Evolutionary conservation across 2,329 filamentous ascomycete species (phyloP).

Genomic region (Nemania abortiva): DNA sequence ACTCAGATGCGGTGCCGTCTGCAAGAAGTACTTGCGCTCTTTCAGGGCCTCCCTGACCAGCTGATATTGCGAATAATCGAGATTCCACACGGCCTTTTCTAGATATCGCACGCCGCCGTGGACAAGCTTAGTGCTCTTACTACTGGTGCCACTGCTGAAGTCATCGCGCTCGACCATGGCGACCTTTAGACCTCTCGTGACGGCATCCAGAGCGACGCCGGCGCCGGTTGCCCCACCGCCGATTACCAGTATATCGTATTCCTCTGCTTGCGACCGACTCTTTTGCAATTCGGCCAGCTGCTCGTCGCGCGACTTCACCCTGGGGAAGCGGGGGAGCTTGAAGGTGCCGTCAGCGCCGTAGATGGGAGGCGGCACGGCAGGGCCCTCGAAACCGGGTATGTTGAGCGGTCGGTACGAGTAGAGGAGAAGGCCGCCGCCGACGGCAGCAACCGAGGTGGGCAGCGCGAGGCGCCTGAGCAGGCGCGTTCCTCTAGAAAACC

Average conservation of each 20-base stretch:
- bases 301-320: slow-evolving; percentile 70
- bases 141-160: slow-evolving; percentile 79
- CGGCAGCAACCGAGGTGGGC: slow-evolving; percentile 57
- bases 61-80: slow-evolving; percentile 79
- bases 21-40: slow-evolving; percentile 80
- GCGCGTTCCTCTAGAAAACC: slow-evolving; percentile 48
- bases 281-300: slow-evolving; percentile 72
- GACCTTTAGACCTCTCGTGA: slow-evolving; percentile 77
- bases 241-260: slow-evolving; percentile 78
- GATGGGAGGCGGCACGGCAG: slow-evolving; percentile 77
- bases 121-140: slow-evolving; percentile 82
- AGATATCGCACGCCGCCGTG: slow-evolving; percentile 81
- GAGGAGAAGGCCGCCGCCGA: slow-evolving; percentile 59
- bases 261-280: slow-evolving; percentile 57
- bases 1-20: slow-evolving; percentile 79
- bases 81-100: slow-evolving; percentile 80
- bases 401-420: slow-evolving; percentile 76
- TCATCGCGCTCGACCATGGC: slow-evolving; percentile 79
- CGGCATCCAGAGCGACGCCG: slow-evolving; percentile 78
- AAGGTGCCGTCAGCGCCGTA: slow-evolving; percentile 77
- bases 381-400: slow-evolving; percentile 76
- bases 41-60: slow-evolving; percentile 79
- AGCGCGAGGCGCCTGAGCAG: slow-evolving; percentile 59
- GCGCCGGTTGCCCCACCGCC: slow-evolving; percentile 78
- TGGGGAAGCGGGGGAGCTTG: slow-evolving; percentile 74